These are phyloP conservation scores for Sanghuangporus weigelae DNA, from an alignment of 1,284 basidiomycete species.

Conservation along the genomic window DNA sequence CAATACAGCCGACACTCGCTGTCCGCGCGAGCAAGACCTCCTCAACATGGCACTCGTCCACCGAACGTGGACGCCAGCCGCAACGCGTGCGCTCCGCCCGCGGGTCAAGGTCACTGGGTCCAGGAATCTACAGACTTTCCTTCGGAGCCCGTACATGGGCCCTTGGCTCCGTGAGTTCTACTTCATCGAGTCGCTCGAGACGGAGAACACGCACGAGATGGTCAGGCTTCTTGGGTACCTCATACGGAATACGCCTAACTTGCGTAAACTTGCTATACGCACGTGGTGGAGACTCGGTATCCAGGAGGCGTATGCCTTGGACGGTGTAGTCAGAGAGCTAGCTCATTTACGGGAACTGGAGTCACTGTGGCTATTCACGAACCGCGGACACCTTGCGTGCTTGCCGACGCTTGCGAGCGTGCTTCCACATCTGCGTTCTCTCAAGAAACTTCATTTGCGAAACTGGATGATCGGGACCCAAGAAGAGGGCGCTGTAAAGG, in stretches of 20 bases:
- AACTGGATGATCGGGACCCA: background rate
- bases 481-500: background rate
- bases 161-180: constrained; percentile 2
- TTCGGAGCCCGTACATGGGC: background rate
- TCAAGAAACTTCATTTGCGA: background rate
- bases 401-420: background rate
- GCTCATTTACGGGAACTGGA: background rate
- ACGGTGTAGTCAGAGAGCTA: background rate
- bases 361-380: background rate
- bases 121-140: background rate
- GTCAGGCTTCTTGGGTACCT: background rate
- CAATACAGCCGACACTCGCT: background rate
- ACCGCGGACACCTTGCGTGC: background rate
- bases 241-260: background rate
- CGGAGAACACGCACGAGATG: background rate
- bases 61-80: background rate
- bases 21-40: constrained; percentile 1
- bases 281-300: background rate
- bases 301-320: background rate
- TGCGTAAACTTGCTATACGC: background rate
- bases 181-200: background rate
- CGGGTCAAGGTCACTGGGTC: background rate
- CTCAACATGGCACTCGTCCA: background rate
- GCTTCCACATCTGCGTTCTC: background rate
- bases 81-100: background rate